phyloP scores from a whole-genome alignment of 2,329 filamentous ascomycete genomes.

The Aspergillus ibericus region DNA sequence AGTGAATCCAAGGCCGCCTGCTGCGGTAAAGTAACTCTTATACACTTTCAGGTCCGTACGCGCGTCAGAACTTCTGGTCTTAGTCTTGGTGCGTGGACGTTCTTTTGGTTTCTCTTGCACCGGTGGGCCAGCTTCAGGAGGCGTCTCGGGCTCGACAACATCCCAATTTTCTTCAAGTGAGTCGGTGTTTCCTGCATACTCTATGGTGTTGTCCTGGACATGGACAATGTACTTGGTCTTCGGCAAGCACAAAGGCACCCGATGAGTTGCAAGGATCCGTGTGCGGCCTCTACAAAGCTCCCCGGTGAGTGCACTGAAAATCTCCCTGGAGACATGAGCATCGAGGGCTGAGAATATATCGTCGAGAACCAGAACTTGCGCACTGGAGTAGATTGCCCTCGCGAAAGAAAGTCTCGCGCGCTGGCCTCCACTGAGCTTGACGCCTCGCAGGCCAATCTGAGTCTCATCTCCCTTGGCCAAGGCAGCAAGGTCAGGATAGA shows the following conservation, averaged over 20 bases:
- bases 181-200: background rate
- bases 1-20: background rate
- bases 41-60: background rate
- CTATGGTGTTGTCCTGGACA: background rate
- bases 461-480: background rate
- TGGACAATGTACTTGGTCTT: background rate
- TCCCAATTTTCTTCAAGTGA: background rate
- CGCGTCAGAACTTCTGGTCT: background rate
- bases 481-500: background rate
- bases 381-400: background rate
- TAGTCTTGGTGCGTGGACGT: background rate
- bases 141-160: background rate
- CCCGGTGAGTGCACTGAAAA: background rate
- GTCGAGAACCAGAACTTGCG: background rate
- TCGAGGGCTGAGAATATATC: background rate
- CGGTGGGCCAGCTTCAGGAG: background rate
- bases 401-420: background rate
- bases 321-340: background rate
- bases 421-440: slow-evolving; percentile 1
- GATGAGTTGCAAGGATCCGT: background rate
- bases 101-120: background rate
- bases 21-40: background rate
- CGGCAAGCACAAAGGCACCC: background rate
- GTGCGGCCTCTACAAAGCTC: background rate
- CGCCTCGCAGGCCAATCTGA: background rate